phyloP scores from a whole-genome alignment of 2,329 filamentous ascomycete genomes.

The Ceratocystis papillata region DNA sequence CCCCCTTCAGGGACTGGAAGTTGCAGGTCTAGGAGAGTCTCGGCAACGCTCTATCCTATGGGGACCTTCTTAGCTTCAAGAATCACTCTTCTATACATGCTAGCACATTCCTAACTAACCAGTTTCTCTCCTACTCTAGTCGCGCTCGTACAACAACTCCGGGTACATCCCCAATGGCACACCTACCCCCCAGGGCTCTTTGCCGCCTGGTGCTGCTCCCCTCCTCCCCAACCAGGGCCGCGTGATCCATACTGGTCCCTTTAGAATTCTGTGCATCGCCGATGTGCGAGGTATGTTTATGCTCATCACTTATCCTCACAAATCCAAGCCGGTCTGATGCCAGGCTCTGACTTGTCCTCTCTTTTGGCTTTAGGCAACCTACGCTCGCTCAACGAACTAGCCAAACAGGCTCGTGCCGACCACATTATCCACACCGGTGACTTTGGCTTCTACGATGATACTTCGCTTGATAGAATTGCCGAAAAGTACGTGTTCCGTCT shows the following conservation, averaged over 20 bases:
- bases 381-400: conserved; percentile 88
- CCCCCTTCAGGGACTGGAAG: conserved; percentile 10
- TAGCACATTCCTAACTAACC: conserved; percentile 27
- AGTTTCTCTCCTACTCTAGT: conserved; percentile 28
- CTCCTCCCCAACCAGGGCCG: conserved; percentile 58
- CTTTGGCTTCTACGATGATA: conserved; percentile 97
- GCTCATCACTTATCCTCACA: not conserved
- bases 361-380: conserved; percentile 60
- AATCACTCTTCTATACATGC: not conserved
- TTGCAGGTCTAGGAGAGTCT: conserved; percentile 20
- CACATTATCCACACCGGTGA: conserved; percentile 98
- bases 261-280: conserved; percentile 58
- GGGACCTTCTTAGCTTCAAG: not conserved
- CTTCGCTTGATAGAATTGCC: conserved; percentile 89
- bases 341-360: conserved; percentile 14
- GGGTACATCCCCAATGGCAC: conserved; percentile 56
- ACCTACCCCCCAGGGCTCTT: conserved; percentile 28
- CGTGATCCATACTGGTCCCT: conserved; percentile 53
- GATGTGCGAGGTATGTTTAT: conserved; percentile 54
- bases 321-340: conserved; percentile 23
- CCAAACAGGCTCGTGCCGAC: conserved; percentile 85
- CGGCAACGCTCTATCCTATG: conserved; percentile 22
- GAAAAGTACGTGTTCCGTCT: conserved; percentile 65
- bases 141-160: conserved; percentile 40
- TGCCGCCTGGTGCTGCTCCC: conserved; percentile 49